These are phyloP conservation scores for Evansstolkia leycettana DNA, from an alignment of 495 filamentous ascomycete species.

Conservation along the genomic window DNA sequence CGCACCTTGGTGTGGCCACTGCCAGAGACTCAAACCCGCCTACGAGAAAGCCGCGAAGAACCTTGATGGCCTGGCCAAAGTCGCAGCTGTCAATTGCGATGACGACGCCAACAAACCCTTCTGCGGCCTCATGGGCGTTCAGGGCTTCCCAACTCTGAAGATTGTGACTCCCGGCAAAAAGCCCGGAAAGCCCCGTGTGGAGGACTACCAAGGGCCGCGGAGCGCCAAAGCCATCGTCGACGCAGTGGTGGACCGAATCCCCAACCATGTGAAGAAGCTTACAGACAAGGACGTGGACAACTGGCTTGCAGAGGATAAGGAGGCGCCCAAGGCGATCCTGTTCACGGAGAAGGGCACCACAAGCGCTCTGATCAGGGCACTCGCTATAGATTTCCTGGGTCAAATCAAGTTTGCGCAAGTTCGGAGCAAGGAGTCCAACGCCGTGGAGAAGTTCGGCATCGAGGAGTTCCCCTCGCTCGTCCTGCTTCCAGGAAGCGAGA, in stretches of 20 bases:
- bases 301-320: constrained; percentile 62
- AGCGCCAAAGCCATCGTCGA: constrained; percentile 80
- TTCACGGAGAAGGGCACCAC: constrained; percentile 93
- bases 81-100: constrained; percentile 91
- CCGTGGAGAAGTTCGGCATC: constrained; percentile 64
- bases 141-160: constrained; percentile 96
- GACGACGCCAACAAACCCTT: constrained; percentile 86
- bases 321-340: constrained; percentile 73
- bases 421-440: constrained; percentile 64
- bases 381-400: constrained; percentile 88
- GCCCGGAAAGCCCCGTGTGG: constrained; percentile 67
- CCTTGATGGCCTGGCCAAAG: constrained; percentile 81
- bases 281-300: constrained; percentile 67
- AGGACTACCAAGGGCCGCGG: constrained; percentile 83
- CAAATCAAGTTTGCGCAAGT: constrained; percentile 74
- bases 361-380: constrained; percentile 64
- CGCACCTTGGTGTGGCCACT: constrained; percentile 93
- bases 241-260: constrained; percentile 73
- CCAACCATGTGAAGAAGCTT: constrained; percentile 76
- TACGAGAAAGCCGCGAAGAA: constrained; percentile 89
- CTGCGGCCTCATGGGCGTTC: constrained; percentile 77
- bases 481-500: constrained; percentile 61
- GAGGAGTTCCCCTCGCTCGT: constrained; percentile 69
- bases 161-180: constrained; percentile 79
- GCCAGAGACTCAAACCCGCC: constrained; percentile 85